phyloP scores from a whole-genome alignment of 2,329 filamentous ascomycete species.

The Arthrobotrys sphaeroides region DNA sequence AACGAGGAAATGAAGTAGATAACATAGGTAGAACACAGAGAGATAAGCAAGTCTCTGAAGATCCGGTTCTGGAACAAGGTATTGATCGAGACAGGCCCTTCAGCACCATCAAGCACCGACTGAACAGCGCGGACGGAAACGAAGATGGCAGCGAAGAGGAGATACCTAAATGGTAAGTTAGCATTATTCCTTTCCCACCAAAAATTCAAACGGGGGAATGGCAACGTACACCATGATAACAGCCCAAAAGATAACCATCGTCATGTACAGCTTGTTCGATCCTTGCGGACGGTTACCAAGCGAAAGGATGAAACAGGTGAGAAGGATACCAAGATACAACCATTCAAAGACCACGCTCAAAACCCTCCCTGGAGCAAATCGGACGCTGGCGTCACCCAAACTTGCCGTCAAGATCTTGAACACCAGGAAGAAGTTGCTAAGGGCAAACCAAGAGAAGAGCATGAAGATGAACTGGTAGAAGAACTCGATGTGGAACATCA shows the following conservation, averaged over 20 bases:
- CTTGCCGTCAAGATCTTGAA: slow-evolving; percentile 96
- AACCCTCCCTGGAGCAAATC: slow-evolving; percentile 80
- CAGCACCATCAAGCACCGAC: slow-evolving; percentile 69
- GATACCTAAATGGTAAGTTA: slow-evolving; percentile 68
- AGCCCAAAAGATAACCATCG: slow-evolving; percentile 98
- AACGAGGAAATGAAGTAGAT: slow-evolving; percentile 92
- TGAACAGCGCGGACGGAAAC: slow-evolving; percentile 90
- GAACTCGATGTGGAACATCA: slow-evolving; percentile 92
- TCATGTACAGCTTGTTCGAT: slow-evolving; percentile 91
- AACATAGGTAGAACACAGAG: slow-evolving; percentile 87
- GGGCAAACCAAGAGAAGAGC: slow-evolving; percentile 98
- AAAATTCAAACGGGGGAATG: neutral
- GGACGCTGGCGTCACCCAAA: slow-evolving; percentile 73
- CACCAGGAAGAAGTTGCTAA: slow-evolving; percentile 98
- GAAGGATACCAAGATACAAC: slow-evolving; percentile 89
- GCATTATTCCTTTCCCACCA: neutral
- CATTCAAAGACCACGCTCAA: slow-evolving; percentile 93
- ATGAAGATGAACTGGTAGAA: slow-evolving; percentile 94
- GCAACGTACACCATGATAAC: slow-evolving; percentile 87
- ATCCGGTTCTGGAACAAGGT: slow-evolving; percentile 85
- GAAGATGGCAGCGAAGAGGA: slow-evolving; percentile 93
- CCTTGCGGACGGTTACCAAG: slow-evolving; percentile 95
- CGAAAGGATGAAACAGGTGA: slow-evolving; percentile 93
- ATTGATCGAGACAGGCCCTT: slow-evolving; percentile 72
- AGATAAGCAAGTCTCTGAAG: slow-evolving; percentile 94